Evolutionary conservation across 768 basidiomycete genomes (phyloP), one percentile per base, ranked within the genome.

Genomic region (Calvatia gigantea): DNA sequence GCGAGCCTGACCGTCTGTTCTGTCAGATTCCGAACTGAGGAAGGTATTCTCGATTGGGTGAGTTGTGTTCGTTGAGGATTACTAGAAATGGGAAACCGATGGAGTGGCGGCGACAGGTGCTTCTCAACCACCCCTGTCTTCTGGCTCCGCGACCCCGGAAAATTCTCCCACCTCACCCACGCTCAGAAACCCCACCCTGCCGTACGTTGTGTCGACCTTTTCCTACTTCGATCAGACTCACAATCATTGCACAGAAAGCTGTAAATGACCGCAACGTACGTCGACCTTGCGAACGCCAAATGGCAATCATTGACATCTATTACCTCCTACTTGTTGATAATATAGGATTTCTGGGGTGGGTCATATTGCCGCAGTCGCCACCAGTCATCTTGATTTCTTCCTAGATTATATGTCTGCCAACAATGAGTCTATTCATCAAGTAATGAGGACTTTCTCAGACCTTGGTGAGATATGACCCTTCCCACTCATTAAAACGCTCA

Each of bases 391-490:
- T 14, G 25, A 44, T 21, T 23, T 28, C 47, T 59, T 56, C 59
- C 52, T 61, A 68, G 82, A 81, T 63, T 83, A 77, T 62, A 72
- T 80, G 58, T 69, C 73, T 31, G 66, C 75, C 14, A 76, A 75
- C 58, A 72, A 75, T 9, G 76, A 81, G 64, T 78, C 80, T 43
- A 75, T 70, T 27, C 71, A 77, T 51, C 72, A 73, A 62, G 68
- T 73, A 25, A 73, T 79, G 72, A 79, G 80, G 66, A 65, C 75
- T 29, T 66, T 84, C 58, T 78, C 79, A 6, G 83, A 85, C 63
- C 75, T 81, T 57, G 74, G 79, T n/a, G 82, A 19, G 58, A 29
- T 17, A 28, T 43, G 14, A 19, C 41, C 15, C 3, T 8, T 15
- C 31, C 6, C 4, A 37, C 43, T 17, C 29, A 28, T 41, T 14